phyloP scores from a whole-genome alignment of 352 stramenopile genomes.

The Lagenidium sp. region DNA sequence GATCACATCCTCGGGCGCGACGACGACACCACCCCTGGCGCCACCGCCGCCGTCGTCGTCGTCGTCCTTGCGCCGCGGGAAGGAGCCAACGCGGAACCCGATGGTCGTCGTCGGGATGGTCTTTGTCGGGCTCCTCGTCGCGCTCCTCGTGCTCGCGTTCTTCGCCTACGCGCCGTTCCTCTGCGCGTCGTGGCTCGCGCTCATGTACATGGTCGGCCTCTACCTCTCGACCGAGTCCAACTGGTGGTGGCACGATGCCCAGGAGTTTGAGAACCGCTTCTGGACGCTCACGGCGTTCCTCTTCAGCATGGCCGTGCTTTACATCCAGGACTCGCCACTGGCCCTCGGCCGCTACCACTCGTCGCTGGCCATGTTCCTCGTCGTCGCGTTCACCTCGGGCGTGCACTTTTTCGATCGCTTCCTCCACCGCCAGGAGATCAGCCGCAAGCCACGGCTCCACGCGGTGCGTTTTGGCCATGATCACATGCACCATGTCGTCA shows the following conservation, averaged over 20 bases:
- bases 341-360: slow-evolving; percentile 66
- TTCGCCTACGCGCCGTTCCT: slow-evolving; percentile 74
- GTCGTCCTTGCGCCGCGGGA: neutral
- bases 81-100: slow-evolving; percentile 25
- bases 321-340: slow-evolving; percentile 91
- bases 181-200: slow-evolving; percentile 69
- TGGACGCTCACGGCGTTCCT: slow-evolving; percentile 93
- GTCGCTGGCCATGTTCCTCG: slow-evolving; percentile 62
- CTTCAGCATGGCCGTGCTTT: slow-evolving; percentile 90
- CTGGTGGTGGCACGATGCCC: slow-evolving; percentile 81
- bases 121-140: slow-evolving; percentile 48
- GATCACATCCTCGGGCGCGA: neutral
- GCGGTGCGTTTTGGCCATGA: slow-evolving; percentile 12
- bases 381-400: slow-evolving; percentile 68
- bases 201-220: slow-evolving; percentile 75
- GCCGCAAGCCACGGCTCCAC: slow-evolving; percentile 43
- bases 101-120: slow-evolving; percentile 67
- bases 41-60: too few species aligned
- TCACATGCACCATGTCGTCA: neutral
- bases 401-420: slow-evolving; percentile 81
- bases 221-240: slow-evolving; percentile 79
- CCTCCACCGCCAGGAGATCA: slow-evolving; percentile 67
- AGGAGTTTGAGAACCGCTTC: slow-evolving; percentile 97
- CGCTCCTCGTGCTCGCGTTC: slow-evolving; percentile 70
- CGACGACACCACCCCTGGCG: too few species aligned